phyloP scores from a whole-genome alignment of 2,329 filamentous ascomycete species.

The Ascochyta lentis region DNA sequence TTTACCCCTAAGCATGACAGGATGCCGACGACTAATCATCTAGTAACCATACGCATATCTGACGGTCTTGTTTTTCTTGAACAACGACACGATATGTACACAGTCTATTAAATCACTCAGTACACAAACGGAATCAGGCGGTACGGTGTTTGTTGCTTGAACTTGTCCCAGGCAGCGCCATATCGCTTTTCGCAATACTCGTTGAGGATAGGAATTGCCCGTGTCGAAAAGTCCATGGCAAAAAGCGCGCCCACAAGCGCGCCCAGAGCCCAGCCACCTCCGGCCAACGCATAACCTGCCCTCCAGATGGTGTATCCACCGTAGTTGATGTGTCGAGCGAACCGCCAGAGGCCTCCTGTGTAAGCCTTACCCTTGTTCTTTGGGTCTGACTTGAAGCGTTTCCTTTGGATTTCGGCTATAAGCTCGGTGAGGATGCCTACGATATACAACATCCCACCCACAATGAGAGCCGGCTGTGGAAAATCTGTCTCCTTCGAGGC shows the following conservation, averaged over 20 bases:
- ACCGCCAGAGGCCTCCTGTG: slow-evolving; percentile 56
- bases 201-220: slow-evolving; percentile 57
- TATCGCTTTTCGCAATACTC: slow-evolving; percentile 56
- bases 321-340: slow-evolving; percentile 63
- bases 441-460: slow-evolving; percentile 59
- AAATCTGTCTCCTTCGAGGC: slow-evolving; percentile 50
- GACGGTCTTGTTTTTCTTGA: background rate
- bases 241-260: slow-evolving; percentile 51
- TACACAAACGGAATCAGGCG: slow-evolving; percentile 44
- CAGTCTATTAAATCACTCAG: slow-evolving; percentile 9
- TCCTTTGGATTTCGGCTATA: slow-evolving; percentile 64
- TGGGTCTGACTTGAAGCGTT: slow-evolving; percentile 58
- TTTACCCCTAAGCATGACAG: background rate
- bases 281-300: slow-evolving; percentile 56
- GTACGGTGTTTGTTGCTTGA: slow-evolving; percentile 52
- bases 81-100: background rate
- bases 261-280: slow-evolving; percentile 57
- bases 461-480: slow-evolving; percentile 51
- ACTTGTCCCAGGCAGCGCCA: slow-evolving; percentile 49
- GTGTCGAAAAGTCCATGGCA: slow-evolving; percentile 54
- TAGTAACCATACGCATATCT: background rate
- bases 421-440: slow-evolving; percentile 63
- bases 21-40: background rate
- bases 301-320: slow-evolving; percentile 61
- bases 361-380: slow-evolving; percentile 61